Percentiles rank a stretch among this genome's conserved stretches.
Conservation (phyloP, 2,329 filamentous ascomycete genomes). For the Colletotrichum brevisporum region DNA sequence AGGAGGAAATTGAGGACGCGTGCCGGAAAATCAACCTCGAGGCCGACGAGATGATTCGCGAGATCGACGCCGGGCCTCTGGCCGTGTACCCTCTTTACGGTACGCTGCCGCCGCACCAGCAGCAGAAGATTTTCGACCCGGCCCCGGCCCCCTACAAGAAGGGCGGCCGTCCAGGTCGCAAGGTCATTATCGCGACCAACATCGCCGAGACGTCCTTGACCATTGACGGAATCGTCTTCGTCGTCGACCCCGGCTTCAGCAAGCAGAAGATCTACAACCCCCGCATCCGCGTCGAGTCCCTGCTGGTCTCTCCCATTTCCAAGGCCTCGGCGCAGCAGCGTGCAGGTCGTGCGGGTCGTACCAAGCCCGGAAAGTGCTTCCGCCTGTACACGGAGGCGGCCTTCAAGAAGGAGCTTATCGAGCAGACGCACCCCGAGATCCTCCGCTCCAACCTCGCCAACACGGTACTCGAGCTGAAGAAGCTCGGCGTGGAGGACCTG, state of each 20-base stretch:
- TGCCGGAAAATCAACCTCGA: constrained; percentile 93
- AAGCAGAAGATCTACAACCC: constrained; percentile 99
- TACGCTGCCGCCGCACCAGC: constrained; percentile 90
- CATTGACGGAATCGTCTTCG: constrained; percentile 98
- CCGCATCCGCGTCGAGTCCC: constrained; percentile 93
- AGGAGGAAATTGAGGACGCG: constrained; percentile 98
- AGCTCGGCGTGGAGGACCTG: constrained; percentile 93
- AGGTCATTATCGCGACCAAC: constrained; percentile 95
- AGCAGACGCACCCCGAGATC: constrained; percentile 97
- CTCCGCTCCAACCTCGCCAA: constrained; percentile 94
- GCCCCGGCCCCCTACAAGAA: constrained; percentile 80
- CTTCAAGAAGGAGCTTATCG: constrained; percentile 98
- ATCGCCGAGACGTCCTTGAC: constrained; percentile 98
- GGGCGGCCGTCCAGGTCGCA: constrained; percentile 89
- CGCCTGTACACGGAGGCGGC: constrained; percentile 94
- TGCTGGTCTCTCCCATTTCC: constrained; percentile 97
- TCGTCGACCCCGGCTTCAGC: constrained; percentile 98
- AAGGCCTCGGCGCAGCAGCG: constrained; percentile 97
- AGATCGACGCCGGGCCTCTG: constrained; percentile 91
- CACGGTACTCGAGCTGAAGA: constrained; percentile 96
- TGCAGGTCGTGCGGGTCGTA: constrained; percentile 99
- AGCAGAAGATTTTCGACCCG: constrained; percentile 95
- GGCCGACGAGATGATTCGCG: constrained; percentile 90
- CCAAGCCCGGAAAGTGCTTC: constrained; percentile 98
- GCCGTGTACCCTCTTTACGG: constrained; percentile 95